These are phyloP conservation scores for Saraca asoca DNA, from an alignment of 331 rosid species.

Conservation along the genomic window DNA sequence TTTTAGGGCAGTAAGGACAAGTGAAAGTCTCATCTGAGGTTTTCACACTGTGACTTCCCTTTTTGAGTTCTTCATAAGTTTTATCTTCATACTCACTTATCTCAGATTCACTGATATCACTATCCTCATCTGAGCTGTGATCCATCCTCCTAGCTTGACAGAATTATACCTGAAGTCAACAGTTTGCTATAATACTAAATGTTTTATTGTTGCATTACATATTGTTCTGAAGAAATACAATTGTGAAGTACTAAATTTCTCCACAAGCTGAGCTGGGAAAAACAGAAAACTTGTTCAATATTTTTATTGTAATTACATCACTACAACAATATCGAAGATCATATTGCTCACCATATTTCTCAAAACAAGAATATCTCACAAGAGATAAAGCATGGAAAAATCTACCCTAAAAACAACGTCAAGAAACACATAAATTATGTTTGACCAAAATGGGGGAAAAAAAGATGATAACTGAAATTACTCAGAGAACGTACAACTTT, in stretches of 20 bases:
- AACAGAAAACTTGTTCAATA: not conserved
- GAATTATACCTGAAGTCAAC: conserved; percentile 48
- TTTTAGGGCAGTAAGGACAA: conserved; percentile 84
- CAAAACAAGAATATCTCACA: not conserved
- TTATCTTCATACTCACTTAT: conserved; percentile 48
- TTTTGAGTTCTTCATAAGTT: conserved; percentile 67
- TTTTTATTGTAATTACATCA: conserved; percentile 3
- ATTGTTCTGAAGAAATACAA: conserved; percentile 13
- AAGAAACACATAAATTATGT: not conserved
- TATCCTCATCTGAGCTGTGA: conserved; percentile 43
- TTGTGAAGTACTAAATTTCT: conserved; percentile 18
- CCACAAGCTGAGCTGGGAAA: conserved; percentile 15
- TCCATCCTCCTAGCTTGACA: conserved; percentile 37
- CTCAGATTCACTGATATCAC: conserved; percentile 58
- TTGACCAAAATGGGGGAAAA: conserved; percentile 6
- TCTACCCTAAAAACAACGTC: conserved; percentile 2
- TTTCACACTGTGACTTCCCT: conserved; percentile 58
- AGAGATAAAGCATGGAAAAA: conserved; percentile 2
- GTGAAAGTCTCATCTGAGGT: conserved; percentile 52
- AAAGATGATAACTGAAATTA: not conserved
- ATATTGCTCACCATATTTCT: not conserved
- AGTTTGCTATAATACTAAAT: conserved; percentile 20
- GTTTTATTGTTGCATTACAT: conserved; percentile 8
- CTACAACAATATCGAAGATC: conserved; percentile 1
- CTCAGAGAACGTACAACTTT: conserved; percentile 4